Percentiles rank a stretch among this genome's conserved stretches.
These are phyloP conservation scores for Sporodiniella umbellata DNA, from an alignment of 371 early-diverging fungal species.

Conservation along the genomic window DNA sequence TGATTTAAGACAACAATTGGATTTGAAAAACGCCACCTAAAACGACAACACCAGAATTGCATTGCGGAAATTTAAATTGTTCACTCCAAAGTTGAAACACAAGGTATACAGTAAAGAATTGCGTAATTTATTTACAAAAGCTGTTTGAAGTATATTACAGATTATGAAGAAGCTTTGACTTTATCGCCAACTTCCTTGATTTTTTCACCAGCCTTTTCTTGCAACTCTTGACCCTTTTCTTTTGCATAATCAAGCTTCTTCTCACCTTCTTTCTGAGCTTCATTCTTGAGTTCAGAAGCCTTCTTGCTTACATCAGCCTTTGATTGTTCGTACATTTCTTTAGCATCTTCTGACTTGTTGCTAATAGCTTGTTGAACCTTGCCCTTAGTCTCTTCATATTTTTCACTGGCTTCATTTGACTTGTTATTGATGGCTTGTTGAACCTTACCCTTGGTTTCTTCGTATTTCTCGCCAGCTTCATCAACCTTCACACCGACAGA, in stretches of 20 bases:
- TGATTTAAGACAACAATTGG: no score
- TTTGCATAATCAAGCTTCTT: conserved; percentile 8
- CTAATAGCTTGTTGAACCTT: conserved; percentile 1
- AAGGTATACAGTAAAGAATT: no score
- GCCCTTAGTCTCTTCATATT: conserved; percentile 4
- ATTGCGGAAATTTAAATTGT: no score
- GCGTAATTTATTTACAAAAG: conserved; percentile 1
- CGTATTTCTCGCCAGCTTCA: not conserved
- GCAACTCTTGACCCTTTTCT: conserved; percentile 16
- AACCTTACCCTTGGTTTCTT: not conserved
- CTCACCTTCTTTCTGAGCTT: conserved; percentile 10
- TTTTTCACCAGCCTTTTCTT: conserved; percentile 16
- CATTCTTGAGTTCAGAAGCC: no score
- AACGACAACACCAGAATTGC: no score
- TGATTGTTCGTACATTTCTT: conserved; percentile 8
- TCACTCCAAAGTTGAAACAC: no score
- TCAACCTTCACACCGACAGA: not conserved
- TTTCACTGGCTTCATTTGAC: conserved; percentile 6
- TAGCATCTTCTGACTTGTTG: conserved; percentile 11
- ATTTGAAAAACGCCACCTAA: no score
- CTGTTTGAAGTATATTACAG: not conserved
- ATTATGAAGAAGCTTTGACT: conserved; percentile 13
- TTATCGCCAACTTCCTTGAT: conserved; percentile 17
- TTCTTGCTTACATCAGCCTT: conserved; percentile 6
- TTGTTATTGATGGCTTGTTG: not conserved